Percentiles rank a stretch among this genome's conserved stretches.
Evolutionary conservation across 164 flowering plant genomes (phyloP).

Genomic region (Saururus chinensis): DNA sequence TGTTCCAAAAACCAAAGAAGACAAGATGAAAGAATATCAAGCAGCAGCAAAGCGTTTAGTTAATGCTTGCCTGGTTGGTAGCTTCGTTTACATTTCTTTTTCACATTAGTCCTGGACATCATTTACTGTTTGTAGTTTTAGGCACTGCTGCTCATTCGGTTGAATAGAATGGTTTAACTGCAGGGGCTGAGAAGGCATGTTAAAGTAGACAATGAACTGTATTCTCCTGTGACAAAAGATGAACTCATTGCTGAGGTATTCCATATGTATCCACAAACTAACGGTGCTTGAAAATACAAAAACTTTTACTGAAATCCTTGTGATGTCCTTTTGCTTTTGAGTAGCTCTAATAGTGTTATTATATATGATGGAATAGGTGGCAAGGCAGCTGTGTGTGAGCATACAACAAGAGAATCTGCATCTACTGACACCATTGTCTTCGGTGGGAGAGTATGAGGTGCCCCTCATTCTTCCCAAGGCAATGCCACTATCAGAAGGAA

Average conservation of each 20-base stretch:
- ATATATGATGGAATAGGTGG: constrained; percentile 45
- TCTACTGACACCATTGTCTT: constrained; percentile 49
- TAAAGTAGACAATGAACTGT: constrained; percentile 48
- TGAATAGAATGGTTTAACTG: constrained; percentile 1
- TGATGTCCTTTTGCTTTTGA: not conserved
- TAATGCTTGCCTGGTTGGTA: constrained; percentile 51
- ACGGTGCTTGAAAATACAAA: not conserved
- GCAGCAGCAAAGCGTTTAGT: constrained; percentile 71
- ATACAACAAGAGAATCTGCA: constrained; percentile 69
- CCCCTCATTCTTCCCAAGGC: constrained; percentile 67
- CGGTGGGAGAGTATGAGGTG: constrained; percentile 72
- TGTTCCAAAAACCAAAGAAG: constrained; percentile 39
- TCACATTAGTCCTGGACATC: not conserved
- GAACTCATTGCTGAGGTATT: constrained; percentile 82
- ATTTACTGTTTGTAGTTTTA: not conserved
- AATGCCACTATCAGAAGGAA: constrained; percentile 76
- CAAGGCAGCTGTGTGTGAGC: constrained; percentile 64
- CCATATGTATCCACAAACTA: not conserved
- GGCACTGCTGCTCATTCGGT: not conserved
- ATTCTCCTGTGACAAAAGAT: constrained; percentile 64
- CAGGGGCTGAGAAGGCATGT: constrained; percentile 62
- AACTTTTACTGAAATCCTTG: not conserved
- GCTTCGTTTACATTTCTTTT: not conserved
- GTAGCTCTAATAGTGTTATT: not conserved
- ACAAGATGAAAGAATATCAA: constrained; percentile 60